Percentiles rank a stretch among this genome's conserved stretches.
Evolutionary conservation across 129 eudicot genomes (phyloP).

Genomic region (Solidago caesia): DNA sequence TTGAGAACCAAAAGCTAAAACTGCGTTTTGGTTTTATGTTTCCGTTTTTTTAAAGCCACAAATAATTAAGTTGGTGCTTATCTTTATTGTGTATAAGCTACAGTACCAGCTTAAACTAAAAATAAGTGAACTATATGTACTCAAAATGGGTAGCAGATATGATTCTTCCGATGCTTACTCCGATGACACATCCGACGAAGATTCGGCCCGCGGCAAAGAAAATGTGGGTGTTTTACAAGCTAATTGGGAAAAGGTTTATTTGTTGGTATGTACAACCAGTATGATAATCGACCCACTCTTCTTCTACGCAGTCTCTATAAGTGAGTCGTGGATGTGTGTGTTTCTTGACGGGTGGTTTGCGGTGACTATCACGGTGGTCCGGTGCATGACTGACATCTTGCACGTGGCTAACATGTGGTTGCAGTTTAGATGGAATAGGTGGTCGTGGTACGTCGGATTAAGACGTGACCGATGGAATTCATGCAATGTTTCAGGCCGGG

Average conservation of each 20-base stretch:
- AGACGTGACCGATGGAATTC: constrained; percentile 3
- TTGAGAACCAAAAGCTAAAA: too few species aligned
- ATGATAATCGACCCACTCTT: constrained; percentile 86
- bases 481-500: constrained; percentile 43
- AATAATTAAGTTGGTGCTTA: too few species aligned
- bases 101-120: too few species aligned
- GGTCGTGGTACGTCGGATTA: constrained; percentile 22
- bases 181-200: too few species aligned
- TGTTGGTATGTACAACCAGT: constrained; percentile 68
- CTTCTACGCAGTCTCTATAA: constrained; percentile 73
- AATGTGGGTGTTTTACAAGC: constrained; percentile 14
- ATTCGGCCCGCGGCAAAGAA: not conserved
- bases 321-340: constrained; percentile 68
- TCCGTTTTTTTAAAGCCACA: too few species aligned
- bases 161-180: too few species aligned
- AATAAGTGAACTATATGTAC: too few species aligned
- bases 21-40: too few species aligned
- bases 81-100: too few species aligned
- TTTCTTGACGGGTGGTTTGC: constrained; percentile 96
- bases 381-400: constrained; percentile 79
- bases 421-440: constrained; percentile 52
- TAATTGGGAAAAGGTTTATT: constrained; percentile 81
- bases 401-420: constrained; percentile 86
- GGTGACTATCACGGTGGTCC: constrained; percentile 69
- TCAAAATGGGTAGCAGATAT: too few species aligned